phyloP scores from a whole-genome alignment of 2,329 filamentous ascomycete species.

The Trichophyton rubrum region DNA sequence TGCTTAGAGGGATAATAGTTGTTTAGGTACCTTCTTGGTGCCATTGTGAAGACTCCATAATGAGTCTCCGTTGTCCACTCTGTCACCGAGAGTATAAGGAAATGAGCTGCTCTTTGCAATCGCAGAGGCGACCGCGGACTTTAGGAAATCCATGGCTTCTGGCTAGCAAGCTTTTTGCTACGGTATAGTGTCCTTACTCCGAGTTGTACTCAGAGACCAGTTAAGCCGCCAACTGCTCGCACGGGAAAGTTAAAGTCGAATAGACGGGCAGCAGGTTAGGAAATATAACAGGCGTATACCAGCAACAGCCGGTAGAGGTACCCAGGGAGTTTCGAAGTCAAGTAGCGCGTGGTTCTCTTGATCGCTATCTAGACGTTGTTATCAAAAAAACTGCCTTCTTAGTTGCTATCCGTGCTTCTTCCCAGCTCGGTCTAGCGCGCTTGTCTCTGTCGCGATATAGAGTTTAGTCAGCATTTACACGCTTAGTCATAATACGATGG shows the following conservation, averaged over 20 bases:
- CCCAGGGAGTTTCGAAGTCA: no score
- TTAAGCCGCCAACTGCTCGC: background rate
- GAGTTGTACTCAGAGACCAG: background rate
- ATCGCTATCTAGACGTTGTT: background rate
- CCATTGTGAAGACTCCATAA: conserved; percentile 97
- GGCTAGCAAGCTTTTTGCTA: background rate
- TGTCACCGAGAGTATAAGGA: conserved; percentile 84
- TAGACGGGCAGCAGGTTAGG: background rate
- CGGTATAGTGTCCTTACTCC: background rate
- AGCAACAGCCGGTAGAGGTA: background rate
- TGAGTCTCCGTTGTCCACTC: conserved; percentile 80
- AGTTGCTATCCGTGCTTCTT: background rate
- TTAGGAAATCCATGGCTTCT: conserved; percentile 81
- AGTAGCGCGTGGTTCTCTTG: background rate
- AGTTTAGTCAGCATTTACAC: no score
- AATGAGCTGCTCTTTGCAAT: conserved; percentile 92
- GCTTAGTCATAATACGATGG: no score
- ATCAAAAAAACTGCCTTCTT: background rate
- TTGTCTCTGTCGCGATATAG: background rate
- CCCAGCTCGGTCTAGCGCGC: background rate
- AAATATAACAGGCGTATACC: background rate
- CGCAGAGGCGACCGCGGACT: conserved; percentile 91
- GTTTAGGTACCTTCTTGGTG: conserved; percentile 60
- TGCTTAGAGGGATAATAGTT: background rate
- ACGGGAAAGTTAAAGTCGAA: background rate